A percentile compares a stretch with the other conserved stretches of the same genome.
These are phyloP conservation scores for Gnomoniopsis sp. DNA, from an alignment of 2,329 filamentous ascomycete species.

Conservation along the genomic window DNA sequence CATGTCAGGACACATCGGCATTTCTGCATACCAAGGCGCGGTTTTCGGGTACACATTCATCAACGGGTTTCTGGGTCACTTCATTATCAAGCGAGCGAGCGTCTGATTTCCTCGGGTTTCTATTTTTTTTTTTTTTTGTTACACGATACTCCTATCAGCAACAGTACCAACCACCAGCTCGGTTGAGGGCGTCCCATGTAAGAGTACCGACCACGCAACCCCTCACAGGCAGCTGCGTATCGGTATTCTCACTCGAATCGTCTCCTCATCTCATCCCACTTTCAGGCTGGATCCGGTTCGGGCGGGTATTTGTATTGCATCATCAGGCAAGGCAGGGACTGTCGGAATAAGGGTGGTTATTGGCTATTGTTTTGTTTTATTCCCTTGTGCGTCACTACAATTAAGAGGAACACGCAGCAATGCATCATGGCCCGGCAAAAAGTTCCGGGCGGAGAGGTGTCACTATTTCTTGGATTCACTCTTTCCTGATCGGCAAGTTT, in stretches of 20 bases:
- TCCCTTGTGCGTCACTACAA: constrained; percentile 32
- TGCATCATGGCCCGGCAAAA: constrained; percentile 48
- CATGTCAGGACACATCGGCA: constrained; percentile 30
- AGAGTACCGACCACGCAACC: neutral
- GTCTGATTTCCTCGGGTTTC: constrained; percentile 34
- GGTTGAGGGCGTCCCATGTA: constrained; percentile 32
- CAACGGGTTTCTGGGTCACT: constrained; percentile 21
- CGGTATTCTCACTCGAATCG: neutral
- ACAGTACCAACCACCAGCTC: constrained; percentile 42
- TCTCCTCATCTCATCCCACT: constrained; percentile 42
- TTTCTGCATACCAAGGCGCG: constrained; percentile 37
- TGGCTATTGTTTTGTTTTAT: constrained; percentile 30
- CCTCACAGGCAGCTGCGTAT: neutral
- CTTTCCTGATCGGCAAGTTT: constrained; percentile 28
- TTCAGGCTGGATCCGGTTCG: constrained; percentile 50
- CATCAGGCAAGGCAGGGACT: constrained; percentile 44
- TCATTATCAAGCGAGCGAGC: constrained; percentile 38
- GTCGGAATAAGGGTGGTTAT: constrained; percentile 43
- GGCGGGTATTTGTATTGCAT: constrained; percentile 51
- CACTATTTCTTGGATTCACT: constrained; percentile 29
- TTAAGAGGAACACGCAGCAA: constrained; percentile 63
- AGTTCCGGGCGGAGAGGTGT: constrained; percentile 36
- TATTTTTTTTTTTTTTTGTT: constrained; percentile 39
- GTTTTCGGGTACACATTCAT: constrained; percentile 18
- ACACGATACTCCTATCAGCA: constrained; percentile 36